Evolutionary conservation across 1,139 yeast genomes (phyloP).

Genomic region (Scheffersomyces cryptocercus): DNA sequence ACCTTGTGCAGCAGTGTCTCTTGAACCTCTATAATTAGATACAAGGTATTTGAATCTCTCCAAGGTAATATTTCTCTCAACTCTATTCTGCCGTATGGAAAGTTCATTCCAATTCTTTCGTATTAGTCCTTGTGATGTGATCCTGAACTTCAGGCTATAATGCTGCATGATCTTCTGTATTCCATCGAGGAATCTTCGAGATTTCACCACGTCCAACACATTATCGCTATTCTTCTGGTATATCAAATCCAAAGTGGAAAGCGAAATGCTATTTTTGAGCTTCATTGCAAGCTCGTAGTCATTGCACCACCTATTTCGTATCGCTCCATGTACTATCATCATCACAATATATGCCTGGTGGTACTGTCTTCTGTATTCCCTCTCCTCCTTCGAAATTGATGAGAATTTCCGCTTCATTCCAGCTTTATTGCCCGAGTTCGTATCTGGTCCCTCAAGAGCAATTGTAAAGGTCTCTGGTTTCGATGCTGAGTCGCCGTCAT

Average conservation of each 20-base stretch:
- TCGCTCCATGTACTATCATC: constrained; percentile 63
- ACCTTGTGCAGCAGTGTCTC: constrained; percentile 86
- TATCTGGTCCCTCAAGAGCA: constrained; percentile 1
- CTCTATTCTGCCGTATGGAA: constrained; percentile 16
- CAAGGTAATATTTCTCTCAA: constrained; percentile 28
- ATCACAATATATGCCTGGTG: constrained; percentile 62
- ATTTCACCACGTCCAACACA: constrained; percentile 46
- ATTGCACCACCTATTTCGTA: constrained; percentile 77
- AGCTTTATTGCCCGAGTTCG: not conserved
- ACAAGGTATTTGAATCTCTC: constrained; percentile 44
- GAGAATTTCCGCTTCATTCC: constrained; percentile 20
- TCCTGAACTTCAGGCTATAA: constrained; percentile 62
- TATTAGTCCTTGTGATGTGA: constrained; percentile 45
- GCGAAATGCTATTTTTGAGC: constrained; percentile 50
- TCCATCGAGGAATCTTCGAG: constrained; percentile 76
- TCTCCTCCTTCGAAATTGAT: constrained; percentile 55
- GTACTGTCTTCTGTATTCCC: constrained; percentile 47
- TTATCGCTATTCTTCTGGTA: constrained; percentile 40
- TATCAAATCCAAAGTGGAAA: constrained; percentile 43
- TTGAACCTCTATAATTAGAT: constrained; percentile 58
- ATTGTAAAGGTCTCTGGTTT: constrained; percentile 3
- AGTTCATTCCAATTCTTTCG: constrained; percentile 65
- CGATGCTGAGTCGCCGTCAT: not conserved
- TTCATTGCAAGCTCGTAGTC: constrained; percentile 40
- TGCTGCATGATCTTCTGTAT: constrained; percentile 60